phyloP scores from a whole-genome alignment of 108 stramenopile genomes.

The Craspedostauros australis region DNA sequence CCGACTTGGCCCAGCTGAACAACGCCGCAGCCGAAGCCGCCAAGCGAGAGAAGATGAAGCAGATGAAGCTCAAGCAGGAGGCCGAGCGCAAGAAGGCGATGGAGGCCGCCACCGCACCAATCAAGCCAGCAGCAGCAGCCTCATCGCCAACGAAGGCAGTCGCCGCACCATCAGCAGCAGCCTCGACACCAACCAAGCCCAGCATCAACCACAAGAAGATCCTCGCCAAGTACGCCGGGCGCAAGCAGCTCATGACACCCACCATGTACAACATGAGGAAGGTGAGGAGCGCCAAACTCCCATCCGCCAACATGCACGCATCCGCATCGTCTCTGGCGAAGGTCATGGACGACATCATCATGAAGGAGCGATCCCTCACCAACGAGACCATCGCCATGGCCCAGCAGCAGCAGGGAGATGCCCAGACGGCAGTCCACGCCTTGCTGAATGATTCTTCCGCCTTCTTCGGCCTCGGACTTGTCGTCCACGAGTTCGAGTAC shows the following conservation, averaged over 20 bases:
- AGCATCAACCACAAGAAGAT: neutral
- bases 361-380: neutral
- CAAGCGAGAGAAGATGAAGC: too few species aligned
- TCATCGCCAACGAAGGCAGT: neutral
- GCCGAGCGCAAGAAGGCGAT: neutral
- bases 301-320: constrained; percentile 12
- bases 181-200: neutral
- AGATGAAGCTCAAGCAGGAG: too few species aligned
- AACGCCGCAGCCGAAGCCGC: too few species aligned
- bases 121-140: neutral
- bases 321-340: constrained; percentile 6
- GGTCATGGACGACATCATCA: constrained; percentile 3
- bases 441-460: constrained; percentile 9
- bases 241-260: constrained; percentile 9
- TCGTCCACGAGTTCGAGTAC: constrained; percentile 3
- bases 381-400: neutral
- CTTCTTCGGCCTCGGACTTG: constrained; percentile 10
- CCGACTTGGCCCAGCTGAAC: neutral
- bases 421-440: neutral
- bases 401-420: neutral
- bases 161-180: neutral
- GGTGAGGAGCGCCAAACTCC: constrained; percentile 6
- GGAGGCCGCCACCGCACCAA: too few species aligned
- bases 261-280: constrained; percentile 14
- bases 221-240: constrained; percentile 5